Percentiles rank a stretch among this genome's conserved stretches.
Conservation (phyloP, 352 stramenopile species). For the Plasmopara muralis region DNA sequence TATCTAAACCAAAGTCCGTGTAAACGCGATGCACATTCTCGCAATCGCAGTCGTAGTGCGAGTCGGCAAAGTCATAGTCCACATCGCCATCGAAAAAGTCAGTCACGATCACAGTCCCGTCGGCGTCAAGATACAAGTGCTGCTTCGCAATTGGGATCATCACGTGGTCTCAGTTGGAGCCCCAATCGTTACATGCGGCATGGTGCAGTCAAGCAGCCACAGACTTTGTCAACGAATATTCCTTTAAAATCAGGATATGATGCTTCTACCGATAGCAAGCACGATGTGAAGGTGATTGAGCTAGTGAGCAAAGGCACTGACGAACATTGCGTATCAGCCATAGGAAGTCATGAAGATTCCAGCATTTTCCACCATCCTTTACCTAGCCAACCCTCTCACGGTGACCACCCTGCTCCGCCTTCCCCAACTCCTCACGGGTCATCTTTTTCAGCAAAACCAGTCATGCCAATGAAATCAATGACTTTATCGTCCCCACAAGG, state of each 20-base stretch:
- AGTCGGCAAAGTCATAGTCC: constrained; percentile 11
- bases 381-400: constrained; percentile 11
- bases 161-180: constrained; percentile 15
- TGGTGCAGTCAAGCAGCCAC: constrained; percentile 1
- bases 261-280: constrained; percentile 2
- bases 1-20: background rate
- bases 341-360: constrained; percentile 5
- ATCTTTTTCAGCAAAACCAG: constrained; percentile 10
- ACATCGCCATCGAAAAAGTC: constrained; percentile 13
- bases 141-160: constrained; percentile 15
- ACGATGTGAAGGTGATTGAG: constrained; percentile 2
- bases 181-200: constrained; percentile 6
- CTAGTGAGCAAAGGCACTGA: constrained; percentile 1
- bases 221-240: background rate
- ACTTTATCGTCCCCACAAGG: constrained; percentile 14
- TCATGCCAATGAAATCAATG: constrained; percentile 8
- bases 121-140: constrained; percentile 8
- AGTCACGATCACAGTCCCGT: constrained; percentile 17
- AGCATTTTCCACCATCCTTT: constrained; percentile 6
- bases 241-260: constrained; percentile 3
- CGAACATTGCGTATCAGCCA: constrained; percentile 1
- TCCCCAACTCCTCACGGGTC: constrained; percentile 10
- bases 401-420: constrained; percentile 5
- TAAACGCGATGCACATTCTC: background rate
- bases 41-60: constrained; percentile 10